Conservation (phyloP, 164 flowering plant genomes). For the Magnolia changhungtana region DNA sequence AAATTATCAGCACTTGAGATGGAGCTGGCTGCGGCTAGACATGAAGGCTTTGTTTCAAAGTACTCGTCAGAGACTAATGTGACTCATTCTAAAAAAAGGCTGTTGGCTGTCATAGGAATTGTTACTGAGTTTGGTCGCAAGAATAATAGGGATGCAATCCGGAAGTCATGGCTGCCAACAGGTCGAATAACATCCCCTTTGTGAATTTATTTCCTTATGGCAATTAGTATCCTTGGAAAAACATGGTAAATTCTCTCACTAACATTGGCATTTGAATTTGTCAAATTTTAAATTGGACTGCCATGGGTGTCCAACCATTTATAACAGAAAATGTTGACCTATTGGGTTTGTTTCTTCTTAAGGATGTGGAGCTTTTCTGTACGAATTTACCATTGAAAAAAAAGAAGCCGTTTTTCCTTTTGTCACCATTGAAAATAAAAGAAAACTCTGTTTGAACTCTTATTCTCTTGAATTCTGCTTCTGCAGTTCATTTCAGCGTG, state of each 20-base stretch:
- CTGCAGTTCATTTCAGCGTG: too few relatives aligned
- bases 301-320: background rate
- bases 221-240: background rate
- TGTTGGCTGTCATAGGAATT: conserved; percentile 70
- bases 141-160: conserved; percentile 77
- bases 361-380: background rate
- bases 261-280: background rate
- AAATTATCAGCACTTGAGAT: conserved; percentile 66
- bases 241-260: background rate
- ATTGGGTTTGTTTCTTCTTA: background rate
- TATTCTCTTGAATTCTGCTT: too few relatives aligned
- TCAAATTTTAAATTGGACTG: background rate
- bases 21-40: conserved; percentile 71
- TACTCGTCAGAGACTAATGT: conserved; percentile 32
- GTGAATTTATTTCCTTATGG: conserved; percentile 10
- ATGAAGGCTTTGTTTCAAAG: conserved; percentile 72
- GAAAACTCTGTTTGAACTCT: too few relatives aligned
- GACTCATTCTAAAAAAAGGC: conserved; percentile 41
- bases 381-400: too few relatives aligned
- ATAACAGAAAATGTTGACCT: background rate
- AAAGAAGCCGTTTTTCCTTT: too few relatives aligned
- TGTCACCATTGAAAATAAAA: too few relatives aligned
- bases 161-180: conserved; percentile 89
- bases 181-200: conserved; percentile 40
- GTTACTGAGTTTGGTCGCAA: conserved; percentile 65